phyloP scores from a whole-genome alignment of 2,329 filamentous ascomycete genomes.

The Periglandula ipomoeae region DNA sequence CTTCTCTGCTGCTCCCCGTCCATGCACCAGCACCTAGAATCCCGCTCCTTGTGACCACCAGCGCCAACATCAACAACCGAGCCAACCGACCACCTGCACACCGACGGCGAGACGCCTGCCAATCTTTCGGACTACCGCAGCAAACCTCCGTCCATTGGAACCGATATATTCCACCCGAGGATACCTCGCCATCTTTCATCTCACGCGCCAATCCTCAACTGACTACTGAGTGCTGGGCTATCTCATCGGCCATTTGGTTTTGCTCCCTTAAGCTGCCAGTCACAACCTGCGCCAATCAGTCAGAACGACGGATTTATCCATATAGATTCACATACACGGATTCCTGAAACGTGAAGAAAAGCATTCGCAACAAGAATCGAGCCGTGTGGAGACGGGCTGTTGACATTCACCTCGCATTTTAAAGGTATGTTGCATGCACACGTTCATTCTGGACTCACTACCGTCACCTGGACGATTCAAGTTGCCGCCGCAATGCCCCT shows the following conservation, averaged over 20 bases:
- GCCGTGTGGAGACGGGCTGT: not conserved
- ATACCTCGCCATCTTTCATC: too few species aligned
- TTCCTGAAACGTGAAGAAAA: not conserved
- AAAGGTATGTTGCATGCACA: not conserved
- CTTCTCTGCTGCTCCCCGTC: not conserved
- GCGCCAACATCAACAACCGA: not conserved
- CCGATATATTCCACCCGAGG: too few species aligned
- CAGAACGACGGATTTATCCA: too few species aligned
- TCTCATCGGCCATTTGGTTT: too few species aligned
- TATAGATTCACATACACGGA: too few species aligned
- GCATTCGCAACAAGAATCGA: not conserved
- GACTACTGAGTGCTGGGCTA: too few species aligned
- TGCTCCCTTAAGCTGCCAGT: too few species aligned
- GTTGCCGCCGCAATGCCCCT: not conserved
- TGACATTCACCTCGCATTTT: not conserved
- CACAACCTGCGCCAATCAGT: too few species aligned
- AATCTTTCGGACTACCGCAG: too few species aligned
- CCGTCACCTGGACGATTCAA: not conserved
- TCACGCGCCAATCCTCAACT: too few species aligned
- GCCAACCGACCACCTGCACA: not conserved
- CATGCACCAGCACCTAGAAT: not conserved
- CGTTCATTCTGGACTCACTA: not conserved
- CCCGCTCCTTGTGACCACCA: not conserved
- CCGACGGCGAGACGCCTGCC: too few species aligned
- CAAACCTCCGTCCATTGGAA: not conserved